Evolutionary conservation across 2,329 filamentous ascomycete genomes (phyloP).

Genomic region (Fusarium decemcellulare): DNA sequence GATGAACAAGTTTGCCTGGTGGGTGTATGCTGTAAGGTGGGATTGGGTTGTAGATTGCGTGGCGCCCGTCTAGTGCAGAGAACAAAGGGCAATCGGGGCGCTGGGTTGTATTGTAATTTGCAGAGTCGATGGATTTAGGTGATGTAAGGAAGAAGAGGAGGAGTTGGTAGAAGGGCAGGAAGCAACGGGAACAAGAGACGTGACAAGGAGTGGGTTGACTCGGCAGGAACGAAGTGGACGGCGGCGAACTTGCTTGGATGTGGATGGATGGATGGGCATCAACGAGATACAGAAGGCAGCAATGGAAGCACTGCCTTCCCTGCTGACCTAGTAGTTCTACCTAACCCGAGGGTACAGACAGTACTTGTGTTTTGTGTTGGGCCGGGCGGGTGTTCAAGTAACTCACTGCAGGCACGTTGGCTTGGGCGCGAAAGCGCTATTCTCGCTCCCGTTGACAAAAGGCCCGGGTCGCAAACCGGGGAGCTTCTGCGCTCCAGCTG

Average conservation of each 20-base stretch:
- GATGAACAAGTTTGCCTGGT: conserved; percentile 6
- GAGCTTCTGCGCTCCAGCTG: neutral
- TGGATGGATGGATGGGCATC: conserved; percentile 39
- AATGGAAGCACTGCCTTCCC: conserved; percentile 31
- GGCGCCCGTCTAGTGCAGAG: conserved; percentile 5
- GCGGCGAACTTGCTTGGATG: conserved; percentile 18
- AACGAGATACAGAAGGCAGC: conserved; percentile 38
- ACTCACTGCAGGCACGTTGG: too few species aligned
- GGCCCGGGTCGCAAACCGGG: too few species aligned
- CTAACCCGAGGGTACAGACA: conserved; percentile 3
- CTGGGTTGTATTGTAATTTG: conserved; percentile 4
- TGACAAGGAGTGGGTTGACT: conserved; percentile 29
- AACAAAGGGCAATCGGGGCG: neutral
- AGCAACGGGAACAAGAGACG: conserved; percentile 9
- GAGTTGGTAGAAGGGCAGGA: neutral
- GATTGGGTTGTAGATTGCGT: neutral
- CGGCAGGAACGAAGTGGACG: conserved; percentile 15
- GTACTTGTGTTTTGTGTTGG: neutral
- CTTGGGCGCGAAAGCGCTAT: too few species aligned
- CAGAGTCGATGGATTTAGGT: conserved; percentile 10
- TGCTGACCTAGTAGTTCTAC: conserved; percentile 13
- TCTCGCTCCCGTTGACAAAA: neutral
- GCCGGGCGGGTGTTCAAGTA: too few species aligned
- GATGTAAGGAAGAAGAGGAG: conserved; percentile 27
- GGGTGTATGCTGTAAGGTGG: conserved; percentile 9